Evolutionary conservation across 2,329 filamentous ascomycete genomes (phyloP).

Genomic region (Magnaporthiopsis rhizophila): DNA sequence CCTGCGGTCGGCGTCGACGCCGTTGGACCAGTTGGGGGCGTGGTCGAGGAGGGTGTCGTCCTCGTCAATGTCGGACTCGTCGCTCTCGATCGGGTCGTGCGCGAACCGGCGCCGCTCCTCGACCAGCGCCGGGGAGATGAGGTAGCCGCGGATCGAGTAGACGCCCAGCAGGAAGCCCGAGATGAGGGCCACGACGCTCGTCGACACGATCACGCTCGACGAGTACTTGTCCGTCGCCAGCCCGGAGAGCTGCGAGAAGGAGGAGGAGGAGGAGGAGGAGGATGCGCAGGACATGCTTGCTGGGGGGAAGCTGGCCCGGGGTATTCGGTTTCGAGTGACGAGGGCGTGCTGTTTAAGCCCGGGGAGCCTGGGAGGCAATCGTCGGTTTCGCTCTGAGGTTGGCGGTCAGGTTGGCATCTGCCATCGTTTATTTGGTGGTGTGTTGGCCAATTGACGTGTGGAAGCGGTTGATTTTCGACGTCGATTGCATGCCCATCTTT

Average conservation of each 20-base stretch:
- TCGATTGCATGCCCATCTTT: neutral
- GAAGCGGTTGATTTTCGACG: neutral
- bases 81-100: conserved; percentile 57
- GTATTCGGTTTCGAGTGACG: neutral
- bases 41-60: conserved; percentile 59
- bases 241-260: neutral
- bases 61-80: conserved; percentile 60
- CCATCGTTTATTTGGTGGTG: neutral
- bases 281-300: neutral
- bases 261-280: neutral
- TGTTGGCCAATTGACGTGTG: neutral
- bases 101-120: conserved; percentile 48
- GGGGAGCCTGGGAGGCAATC: too few species aligned
- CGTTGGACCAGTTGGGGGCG: conserved; percentile 60
- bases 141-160: conserved; percentile 56
- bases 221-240: conserved; percentile 5
- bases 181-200: conserved; percentile 64
- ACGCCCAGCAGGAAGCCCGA: conserved; percentile 77
- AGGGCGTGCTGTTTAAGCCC: neutral
- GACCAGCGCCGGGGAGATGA: conserved; percentile 47
- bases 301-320: neutral
- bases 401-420: neutral
- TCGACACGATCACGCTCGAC: conserved; percentile 53
- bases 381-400: neutral
- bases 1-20: conserved; percentile 47